phyloP scores from a whole-genome alignment of 177 flowering plant genomes.

The Vitis hybrid region DNA sequence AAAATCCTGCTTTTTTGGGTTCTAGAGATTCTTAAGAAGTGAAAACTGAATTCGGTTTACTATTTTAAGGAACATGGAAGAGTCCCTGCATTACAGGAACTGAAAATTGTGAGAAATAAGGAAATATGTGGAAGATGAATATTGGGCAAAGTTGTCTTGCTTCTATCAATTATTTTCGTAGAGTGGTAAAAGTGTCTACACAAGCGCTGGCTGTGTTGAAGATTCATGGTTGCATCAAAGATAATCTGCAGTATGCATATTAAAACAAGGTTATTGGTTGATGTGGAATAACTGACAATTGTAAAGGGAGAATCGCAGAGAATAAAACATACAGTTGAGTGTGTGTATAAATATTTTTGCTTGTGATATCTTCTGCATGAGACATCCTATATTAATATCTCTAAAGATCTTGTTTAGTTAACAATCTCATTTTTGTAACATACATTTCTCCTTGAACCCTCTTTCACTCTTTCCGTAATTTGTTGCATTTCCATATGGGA shows the following conservation, averaged over 20 bases:
- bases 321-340: too few species aligned
- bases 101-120: background rate
- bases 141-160: background rate
- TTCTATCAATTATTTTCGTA: background rate
- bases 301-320: too few species aligned
- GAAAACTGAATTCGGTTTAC: background rate
- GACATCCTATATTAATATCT: too few species aligned
- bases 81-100: background rate
- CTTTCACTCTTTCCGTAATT: background rate
- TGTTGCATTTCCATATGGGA: background rate
- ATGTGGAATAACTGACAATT: too few species aligned
- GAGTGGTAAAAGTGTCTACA: background rate
- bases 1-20: background rate
- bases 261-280: background rate
- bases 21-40: background rate
- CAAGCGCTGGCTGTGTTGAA: too few species aligned
- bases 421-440: too few species aligned
- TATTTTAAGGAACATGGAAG: background rate
- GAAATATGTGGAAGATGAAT: background rate
- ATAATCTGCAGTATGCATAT: background rate
- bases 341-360: too few species aligned
- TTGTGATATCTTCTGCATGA: too few species aligned
- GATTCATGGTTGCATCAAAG: too few species aligned
- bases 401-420: too few species aligned
- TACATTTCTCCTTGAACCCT: background rate